phyloP scores from a whole-genome alignment of 2,329 filamentous ascomycete species.

The Fusarium concolor region DNA sequence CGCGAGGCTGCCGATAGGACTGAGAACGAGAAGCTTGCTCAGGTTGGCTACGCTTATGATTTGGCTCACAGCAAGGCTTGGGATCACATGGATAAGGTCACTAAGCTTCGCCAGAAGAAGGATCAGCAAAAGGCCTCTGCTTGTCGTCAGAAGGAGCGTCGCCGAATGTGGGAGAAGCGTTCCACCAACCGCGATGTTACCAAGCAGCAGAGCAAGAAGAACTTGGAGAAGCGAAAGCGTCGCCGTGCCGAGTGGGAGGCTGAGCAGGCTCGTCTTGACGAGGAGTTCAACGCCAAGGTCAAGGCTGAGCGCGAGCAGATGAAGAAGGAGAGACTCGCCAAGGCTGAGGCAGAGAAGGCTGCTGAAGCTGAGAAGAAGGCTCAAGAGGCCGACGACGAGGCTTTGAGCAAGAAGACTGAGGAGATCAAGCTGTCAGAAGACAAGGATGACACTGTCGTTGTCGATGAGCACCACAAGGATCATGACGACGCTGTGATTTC shows the following conservation, averaged over 20 bases:
- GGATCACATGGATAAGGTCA: conserved; percentile 62
- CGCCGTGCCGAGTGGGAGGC: conserved; percentile 46
- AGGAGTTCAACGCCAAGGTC: conserved; percentile 47
- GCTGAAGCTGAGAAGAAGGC: conserved; percentile 34
- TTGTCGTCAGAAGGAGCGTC: conserved; percentile 59
- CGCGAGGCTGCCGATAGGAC: conserved; percentile 58
- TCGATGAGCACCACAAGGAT: conserved; percentile 32
- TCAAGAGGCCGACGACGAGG: conserved; percentile 40
- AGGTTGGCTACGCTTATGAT: conserved; percentile 69
- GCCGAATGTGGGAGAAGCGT: conserved; percentile 62
- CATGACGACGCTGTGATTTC: conserved; percentile 45
- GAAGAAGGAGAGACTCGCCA: conserved; percentile 36
- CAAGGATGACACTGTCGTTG: conserved; percentile 23
- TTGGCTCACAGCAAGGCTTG: conserved; percentile 69
- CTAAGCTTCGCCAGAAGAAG: conserved; percentile 61
- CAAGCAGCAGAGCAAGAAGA: conserved; percentile 56
- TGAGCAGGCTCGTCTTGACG: conserved; percentile 43
- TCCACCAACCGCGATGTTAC: conserved; percentile 58
- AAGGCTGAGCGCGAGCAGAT: conserved; percentile 30
- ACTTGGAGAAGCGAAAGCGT: conserved; percentile 51
- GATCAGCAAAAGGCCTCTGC: conserved; percentile 62
- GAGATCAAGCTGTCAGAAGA: conserved; percentile 23
- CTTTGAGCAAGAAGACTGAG: conserved; percentile 32
- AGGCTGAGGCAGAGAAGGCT: conserved; percentile 30
- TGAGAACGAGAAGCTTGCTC: conserved; percentile 69